Conservation (phyloP, 148 eudicot genomes). For the Drosera capensis region DNA sequence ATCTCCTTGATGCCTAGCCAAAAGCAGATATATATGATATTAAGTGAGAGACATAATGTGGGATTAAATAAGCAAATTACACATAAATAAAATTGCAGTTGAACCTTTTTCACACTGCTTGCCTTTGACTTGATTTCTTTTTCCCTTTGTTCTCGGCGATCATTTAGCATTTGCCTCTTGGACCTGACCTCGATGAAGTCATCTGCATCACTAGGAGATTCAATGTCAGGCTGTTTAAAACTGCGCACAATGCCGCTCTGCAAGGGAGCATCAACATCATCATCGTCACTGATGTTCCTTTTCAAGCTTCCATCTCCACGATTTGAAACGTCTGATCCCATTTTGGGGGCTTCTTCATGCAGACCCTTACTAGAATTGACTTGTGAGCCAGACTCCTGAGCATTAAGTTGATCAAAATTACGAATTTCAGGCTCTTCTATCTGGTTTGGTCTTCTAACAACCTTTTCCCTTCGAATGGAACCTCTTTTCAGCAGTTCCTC, state of each 20-base stretch:
- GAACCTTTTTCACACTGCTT: constrained; percentile 48
- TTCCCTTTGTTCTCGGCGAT: constrained; percentile 92
- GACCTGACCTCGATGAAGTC: constrained; percentile 97
- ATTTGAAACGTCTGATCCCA: constrained; percentile 13
- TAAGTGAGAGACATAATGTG: background rate
- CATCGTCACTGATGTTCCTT: constrained; percentile 46
- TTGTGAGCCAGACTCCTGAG: constrained; percentile 23
- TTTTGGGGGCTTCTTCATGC: constrained; percentile 18
- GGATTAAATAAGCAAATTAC: background rate
- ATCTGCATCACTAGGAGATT: constrained; percentile 88
- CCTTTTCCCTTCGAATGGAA: constrained; percentile 27
- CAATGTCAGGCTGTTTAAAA: constrained; percentile 83
- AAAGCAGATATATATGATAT: background rate
- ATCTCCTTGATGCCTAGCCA: constrained; percentile 38
- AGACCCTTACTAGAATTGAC: constrained; percentile 14
- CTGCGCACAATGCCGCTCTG: constrained; percentile 82
- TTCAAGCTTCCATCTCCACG: constrained; percentile 50
- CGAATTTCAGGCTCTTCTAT: constrained; percentile 18
- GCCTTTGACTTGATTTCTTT: constrained; percentile 84
- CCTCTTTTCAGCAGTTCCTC: constrained; percentile 20
- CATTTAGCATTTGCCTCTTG: constrained; percentile 95
- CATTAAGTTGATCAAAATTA: constrained; percentile 13
- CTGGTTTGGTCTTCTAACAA: constrained; percentile 23
- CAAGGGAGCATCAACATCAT: constrained; percentile 80
- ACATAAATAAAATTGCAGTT: background rate